Base-by-base conservation (phyloP, 73 alveolate genomes). In the Effrenium voratum region DNA sequence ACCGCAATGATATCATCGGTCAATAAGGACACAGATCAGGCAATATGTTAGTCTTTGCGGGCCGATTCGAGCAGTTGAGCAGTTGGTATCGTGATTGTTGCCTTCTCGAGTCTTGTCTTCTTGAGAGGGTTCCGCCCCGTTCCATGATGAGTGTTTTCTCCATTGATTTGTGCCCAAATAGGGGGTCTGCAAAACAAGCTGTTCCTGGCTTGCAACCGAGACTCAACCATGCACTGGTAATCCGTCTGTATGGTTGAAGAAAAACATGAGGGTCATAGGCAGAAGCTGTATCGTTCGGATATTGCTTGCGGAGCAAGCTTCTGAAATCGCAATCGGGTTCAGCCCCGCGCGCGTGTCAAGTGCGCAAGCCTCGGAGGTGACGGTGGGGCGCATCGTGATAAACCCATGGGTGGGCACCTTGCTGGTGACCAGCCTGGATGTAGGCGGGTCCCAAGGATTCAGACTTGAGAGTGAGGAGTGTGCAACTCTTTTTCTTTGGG, bases 351-450 rank as follows among this genome's bases (percentile, higher is more conserved):
- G 40, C 30, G 79, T 28, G 12, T 16, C 26, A 32, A 10, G 8
- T 63, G 8, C 77, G 5, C 40, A n/a, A n/a, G n/a, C n/a, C n/a
- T n/a, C 86, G 41, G 1, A 90, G 97, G 97, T 90, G 26, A 45
- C 66, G 6, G 97, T 90, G 77, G 97, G n/a, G 2, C 75, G 76
- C 4, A 70, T 90, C n/a, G 97, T 52, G 13, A 43, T 90, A 59
- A 90, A 90, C 75, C 97, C 97, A 5, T 90, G 82, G 75, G n/a
- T 45, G 22, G 97, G 97, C 70, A 90, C 97, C 8, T 50, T 90
- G 76, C 55, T 38, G 73, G 87, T 46, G 46, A 52, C n/a, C 57
- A 46, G 68, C 87, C 52, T 90, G 88, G 68, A 44, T 6, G 44
- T 90, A 44, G 97, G 92, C 66, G n/a, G 43, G 88, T 6, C 60